Evolutionary conservation across 2,329 filamentous ascomycete genomes (phyloP), one percentile per base, ranked within the genome.

Genomic region (Periglandula ipomoeae): DNA sequence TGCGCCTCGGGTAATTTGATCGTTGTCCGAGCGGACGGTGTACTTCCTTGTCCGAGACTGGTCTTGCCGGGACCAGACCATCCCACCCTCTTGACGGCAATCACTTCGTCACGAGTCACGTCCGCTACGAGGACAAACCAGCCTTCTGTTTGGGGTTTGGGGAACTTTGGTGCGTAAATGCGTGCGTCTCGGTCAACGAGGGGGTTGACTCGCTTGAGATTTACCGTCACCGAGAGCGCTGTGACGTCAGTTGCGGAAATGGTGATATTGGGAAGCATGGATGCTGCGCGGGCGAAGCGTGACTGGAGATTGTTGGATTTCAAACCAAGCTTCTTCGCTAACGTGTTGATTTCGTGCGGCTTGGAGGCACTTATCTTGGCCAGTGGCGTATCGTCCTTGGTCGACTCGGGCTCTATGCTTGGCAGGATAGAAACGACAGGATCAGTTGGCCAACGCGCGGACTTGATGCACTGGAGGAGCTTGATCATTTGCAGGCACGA

Each of bases 101-200:
- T 67, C 35, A 97, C 75, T 56, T 96, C 88, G 51, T 91, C 88
- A 6, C 69, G 76, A 1, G 70, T 71, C 2, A 78, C 59, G 57
- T 86, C 81, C 6, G 82, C 84, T 0, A 95, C 76, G 20, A 97
- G 62, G 13, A 93, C 79, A 65, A 98, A 97, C 78, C 84, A 97
- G 0, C 90, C 90, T 61, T 98, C 93, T 0, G 82, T 93, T 66
- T 98, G 93, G 15, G 89, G 82, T 67, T 98, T 98, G 1, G 91
- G 91, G 68, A 95, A 97, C 20, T 79, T 78, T 3, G 94, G 91
- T 0, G 93, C 89, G 58, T 84, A 95, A 61, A 96, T 85, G 52
- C 85, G 79, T 44, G 79, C 82, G 1, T 89, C 85, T 8, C 74
- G 70, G 60, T 85, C 78, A 11, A 72, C 70, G 4, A 84, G 66